Conservation (phyloP, 1,139 yeast genomes). For the Casaregolazyma lundiana region DNA sequence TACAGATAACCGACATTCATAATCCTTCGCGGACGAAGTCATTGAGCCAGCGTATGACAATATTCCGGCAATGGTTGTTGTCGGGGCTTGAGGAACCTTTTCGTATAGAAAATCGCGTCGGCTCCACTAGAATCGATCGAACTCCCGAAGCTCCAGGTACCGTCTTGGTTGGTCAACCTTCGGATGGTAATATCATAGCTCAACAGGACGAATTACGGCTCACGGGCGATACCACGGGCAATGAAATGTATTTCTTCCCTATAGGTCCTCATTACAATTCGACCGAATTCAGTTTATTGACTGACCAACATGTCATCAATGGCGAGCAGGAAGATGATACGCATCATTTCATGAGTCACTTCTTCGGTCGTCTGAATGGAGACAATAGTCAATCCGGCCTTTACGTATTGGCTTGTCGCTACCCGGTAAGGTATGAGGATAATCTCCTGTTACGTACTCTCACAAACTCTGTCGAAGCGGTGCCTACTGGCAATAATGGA, state of each 20-base stretch:
- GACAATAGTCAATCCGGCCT: slow-evolving; percentile 17
- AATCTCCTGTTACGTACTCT: neutral
- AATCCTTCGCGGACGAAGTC: slow-evolving; percentile 51
- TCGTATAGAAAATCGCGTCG: slow-evolving; percentile 1
- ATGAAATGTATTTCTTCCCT: slow-evolving; percentile 6
- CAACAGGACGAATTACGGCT: slow-evolving; percentile 3
- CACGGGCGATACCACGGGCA: neutral
- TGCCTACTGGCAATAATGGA: slow-evolving; percentile 10
- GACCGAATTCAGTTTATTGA: slow-evolving; percentile 15
- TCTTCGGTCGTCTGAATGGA: slow-evolving; percentile 9
- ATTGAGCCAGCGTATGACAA: slow-evolving; percentile 52
- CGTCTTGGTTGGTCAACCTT: neutral
- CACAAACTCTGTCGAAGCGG: slow-evolving; percentile 9
- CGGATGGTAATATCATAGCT: slow-evolving; percentile 1
- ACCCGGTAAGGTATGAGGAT: slow-evolving; percentile 13
- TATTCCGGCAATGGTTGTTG: slow-evolving; percentile 48
- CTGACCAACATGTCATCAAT: slow-evolving; percentile 16
- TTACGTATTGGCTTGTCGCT: slow-evolving; percentile 23
- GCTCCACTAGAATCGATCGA: neutral
- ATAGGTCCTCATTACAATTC: slow-evolving; percentile 1
- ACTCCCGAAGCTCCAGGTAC: neutral
- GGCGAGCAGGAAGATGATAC: slow-evolving; percentile 2
- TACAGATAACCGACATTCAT: slow-evolving; percentile 49
- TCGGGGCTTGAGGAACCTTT: slow-evolving; percentile 28
- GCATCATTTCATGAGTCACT: slow-evolving; percentile 4